Percentiles rank a stretch among this genome's conserved stretches.
Evolutionary conservation across 768 basidiomycete species (phyloP).

Genomic region (Lactifluus echinatus): DNA sequence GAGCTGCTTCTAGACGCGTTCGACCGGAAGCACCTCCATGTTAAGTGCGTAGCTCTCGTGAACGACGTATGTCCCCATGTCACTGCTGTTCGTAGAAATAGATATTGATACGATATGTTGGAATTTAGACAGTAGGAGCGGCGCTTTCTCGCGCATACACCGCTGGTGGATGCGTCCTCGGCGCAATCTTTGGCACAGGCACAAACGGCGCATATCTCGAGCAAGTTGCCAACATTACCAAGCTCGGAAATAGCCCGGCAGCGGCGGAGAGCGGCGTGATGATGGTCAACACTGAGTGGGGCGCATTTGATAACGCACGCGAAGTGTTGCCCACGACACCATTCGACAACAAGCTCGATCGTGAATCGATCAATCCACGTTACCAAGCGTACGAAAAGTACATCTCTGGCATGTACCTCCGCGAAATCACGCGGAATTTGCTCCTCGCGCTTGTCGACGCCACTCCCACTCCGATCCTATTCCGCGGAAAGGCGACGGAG

Average conservation of each 20-base stretch:
- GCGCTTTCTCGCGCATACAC: constrained; percentile 89
- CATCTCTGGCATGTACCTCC: constrained; percentile 98
- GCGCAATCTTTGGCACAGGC: constrained; percentile 94
- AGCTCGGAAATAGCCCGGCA: constrained; percentile 59
- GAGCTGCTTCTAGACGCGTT: constrained; percentile 87
- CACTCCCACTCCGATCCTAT: constrained; percentile 60
- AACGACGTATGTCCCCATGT: constrained; percentile 62
- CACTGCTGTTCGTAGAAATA: not conserved
- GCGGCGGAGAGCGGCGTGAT: constrained; percentile 65
- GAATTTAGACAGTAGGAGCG: constrained; percentile 85
- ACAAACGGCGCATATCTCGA: constrained; percentile 99
- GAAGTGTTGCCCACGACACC: constrained; percentile 77
- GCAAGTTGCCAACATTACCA: constrained; percentile 72
- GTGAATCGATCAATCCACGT: constrained; percentile 87
- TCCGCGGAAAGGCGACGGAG: constrained; percentile 66
- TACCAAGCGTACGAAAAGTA: constrained; percentile 97
- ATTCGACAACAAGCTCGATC: constrained; percentile 88
- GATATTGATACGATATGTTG: not conserved
- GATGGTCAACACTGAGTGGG: constrained; percentile 99
- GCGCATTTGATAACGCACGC: constrained; percentile 93
- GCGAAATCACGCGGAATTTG: constrained; percentile 84
- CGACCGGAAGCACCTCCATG: constrained; percentile 85
- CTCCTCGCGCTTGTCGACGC: constrained; percentile 77
- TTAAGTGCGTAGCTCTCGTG: constrained; percentile 84
- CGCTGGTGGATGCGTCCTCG: constrained; percentile 82